Evolutionary conservation across 306 rosid genomes (phyloP), one percentile per base, ranked within the genome.

Genomic region (Hippophae rhamnoides): DNA sequence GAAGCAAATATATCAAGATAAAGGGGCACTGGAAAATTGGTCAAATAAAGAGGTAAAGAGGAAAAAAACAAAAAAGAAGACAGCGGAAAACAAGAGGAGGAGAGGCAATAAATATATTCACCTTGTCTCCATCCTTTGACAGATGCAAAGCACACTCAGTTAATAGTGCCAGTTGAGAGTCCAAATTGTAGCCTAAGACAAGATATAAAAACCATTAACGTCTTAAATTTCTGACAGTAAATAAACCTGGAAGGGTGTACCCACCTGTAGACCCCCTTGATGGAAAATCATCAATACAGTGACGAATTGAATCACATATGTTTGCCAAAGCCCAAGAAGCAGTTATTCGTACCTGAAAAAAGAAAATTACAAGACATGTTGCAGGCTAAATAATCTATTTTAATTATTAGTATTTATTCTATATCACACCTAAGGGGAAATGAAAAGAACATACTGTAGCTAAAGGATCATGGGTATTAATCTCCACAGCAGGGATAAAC

Each of bases 251-350:
- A 58, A 69, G 26, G 38, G 26, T 54, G 13, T 69, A 62, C 89
- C 69, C 71, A 90, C 98, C 95, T 68, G 26, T 71, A 59, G 64
- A 58, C 48, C 72, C 82, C 43, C 65, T 60, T 13, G 57, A 71
- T 4, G 74, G 70, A 67, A 73, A 74, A 57, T 70, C 69, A 62
- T 74, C 75, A 62, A 77, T 72, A 73, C 68, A 64, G 69, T 78
- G 83, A 63, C 83, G 75, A 60, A 86, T 67, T 60, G 96, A 84
- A 69, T 92, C 95, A 38, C 95, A 92, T 61, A 92, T 71, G 73
- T 92, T 92, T 74, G 95, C 99, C 86, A 92, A 70, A 58, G 99
- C 96, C 99, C 99, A 92, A 9, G 96, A 85, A 52, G 99, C 89
- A 14, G 95, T 83, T 72, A 88, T 83, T 74, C 89, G 76, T 56